phyloP scores from a whole-genome alignment of 192 early-diverging fungal genomes.

The Umbelopsis isabellina region DNA sequence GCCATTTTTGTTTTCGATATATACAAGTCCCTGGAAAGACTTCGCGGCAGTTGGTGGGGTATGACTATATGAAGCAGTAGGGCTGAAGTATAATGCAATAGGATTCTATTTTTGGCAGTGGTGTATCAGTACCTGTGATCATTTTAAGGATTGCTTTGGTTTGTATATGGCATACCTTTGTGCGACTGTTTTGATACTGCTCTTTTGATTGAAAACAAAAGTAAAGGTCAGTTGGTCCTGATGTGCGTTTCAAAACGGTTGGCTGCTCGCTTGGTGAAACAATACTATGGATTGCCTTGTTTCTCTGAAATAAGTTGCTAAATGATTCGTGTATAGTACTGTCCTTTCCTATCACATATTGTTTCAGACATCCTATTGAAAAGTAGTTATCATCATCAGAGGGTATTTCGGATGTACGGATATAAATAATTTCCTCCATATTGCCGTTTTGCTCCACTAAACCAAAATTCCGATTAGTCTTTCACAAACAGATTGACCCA shows the following conservation, averaged over 20 bases:
- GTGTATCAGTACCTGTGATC: background rate
- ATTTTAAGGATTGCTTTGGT: too few species aligned
- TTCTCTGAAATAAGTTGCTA: background rate
- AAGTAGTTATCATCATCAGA: constrained; percentile 2
- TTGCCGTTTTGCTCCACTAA: background rate
- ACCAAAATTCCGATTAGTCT: background rate
- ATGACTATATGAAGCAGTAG: background rate
- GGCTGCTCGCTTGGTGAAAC: background rate
- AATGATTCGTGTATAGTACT: background rate
- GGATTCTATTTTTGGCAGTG: constrained; percentile 9
- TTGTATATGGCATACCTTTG: background rate
- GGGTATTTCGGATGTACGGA: background rate
- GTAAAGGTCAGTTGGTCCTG: background rate
- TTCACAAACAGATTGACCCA: background rate
- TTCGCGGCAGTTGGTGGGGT: background rate
- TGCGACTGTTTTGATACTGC: background rate
- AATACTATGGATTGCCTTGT: background rate
- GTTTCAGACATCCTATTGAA: background rate
- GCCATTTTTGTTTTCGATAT: too few species aligned
- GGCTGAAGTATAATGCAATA: background rate
- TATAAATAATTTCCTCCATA: background rate
- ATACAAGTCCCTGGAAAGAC: background rate
- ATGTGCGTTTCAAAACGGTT: background rate
- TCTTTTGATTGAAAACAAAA: background rate
- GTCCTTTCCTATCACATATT: constrained; percentile 3